A percentile compares a stretch with the other conserved stretches of the same genome.
phyloP scores from a whole-genome alignment of 2,329 filamentous ascomycete species.

The Aspergillus jensenii region DNA sequence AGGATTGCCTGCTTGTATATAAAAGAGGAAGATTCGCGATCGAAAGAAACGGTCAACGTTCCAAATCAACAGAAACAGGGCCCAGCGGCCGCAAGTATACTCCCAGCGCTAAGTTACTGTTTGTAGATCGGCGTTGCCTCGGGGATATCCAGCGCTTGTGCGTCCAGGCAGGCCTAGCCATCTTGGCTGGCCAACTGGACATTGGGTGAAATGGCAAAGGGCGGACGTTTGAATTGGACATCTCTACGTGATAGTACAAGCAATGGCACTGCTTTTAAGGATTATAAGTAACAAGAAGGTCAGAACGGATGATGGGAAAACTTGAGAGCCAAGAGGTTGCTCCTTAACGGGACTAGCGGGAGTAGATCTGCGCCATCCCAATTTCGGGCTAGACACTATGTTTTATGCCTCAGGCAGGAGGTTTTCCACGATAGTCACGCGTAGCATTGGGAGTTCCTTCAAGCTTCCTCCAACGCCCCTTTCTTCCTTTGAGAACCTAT shows the following conservation, averaged over 20 bases:
- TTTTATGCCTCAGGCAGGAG: not conserved
- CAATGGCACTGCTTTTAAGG: not conserved
- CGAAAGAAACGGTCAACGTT: not conserved
- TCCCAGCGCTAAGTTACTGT: not conserved
- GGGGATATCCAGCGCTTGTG: slow-evolving; percentile 19
- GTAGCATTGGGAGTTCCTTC: not conserved
- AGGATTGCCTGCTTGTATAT: too few species aligned
- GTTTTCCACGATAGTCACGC: not conserved
- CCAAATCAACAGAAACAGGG: slow-evolving; percentile 12
- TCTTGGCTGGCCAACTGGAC: slow-evolving; percentile 10
- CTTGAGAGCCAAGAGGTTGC: not conserved
- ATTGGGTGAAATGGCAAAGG: not conserved
- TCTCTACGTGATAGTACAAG: not conserved
- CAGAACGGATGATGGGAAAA: not conserved
- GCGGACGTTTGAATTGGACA: not conserved
- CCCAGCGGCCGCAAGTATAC: slow-evolving; percentile 5
- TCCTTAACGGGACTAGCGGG: not conserved
- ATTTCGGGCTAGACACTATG: not conserved
- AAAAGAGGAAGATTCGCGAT: not conserved
- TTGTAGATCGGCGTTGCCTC: slow-evolving; percentile 20
- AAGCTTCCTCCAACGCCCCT: not conserved
- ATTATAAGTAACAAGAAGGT: not conserved
- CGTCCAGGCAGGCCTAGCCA: slow-evolving; percentile 14
- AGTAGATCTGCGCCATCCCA: not conserved
- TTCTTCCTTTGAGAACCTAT: not conserved